Base-by-base conservation (phyloP, 495 filamentous ascomycete species). In the Astrocystis sublimbata region DNA sequence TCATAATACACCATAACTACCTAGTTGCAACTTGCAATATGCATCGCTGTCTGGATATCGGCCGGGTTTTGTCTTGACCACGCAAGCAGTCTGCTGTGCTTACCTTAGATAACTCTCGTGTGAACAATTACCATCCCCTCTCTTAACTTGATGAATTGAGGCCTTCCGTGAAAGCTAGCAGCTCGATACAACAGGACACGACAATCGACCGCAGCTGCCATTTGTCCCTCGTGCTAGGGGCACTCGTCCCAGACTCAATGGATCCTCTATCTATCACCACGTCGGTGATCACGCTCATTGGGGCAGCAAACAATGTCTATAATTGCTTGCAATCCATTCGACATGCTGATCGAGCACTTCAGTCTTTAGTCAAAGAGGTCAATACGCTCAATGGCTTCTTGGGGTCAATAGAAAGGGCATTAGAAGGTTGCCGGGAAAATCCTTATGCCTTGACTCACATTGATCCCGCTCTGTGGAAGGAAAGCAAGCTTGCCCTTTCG, bases 231-330 rank as follows among this genome's bases (percentile, higher is more conserved):
- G n/a, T n/a, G n/a, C n/a, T 17, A 51, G 51, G 42, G 31, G 21
- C 17, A 61, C 12, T 3, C 24, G n/a, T 38, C 17, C 26, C 17
- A 45, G 12, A 19, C 24, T 23, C 60, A 54, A 66, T 66, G 64
- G 66, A 69, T 56, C 64, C 64, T 41, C 66, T 69, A 31, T 66
- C 63, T 28, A 65, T 66, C 35, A 61, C 63, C 24, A 58, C 63
- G 19, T 60, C 63, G 8, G 60, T 69, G 36, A 66, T 69, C 26
- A 56, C 66, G 8, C 31, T 69, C 21, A 5, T 69, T 42, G 55
- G 65, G 35, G 63, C 66, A 4, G 47, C 66, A 21, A 65, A 35
- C 12, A 63, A 58, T n/a, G 26, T 63, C 13, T 52, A 63, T 17
- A 57, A 26, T 26, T 26, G 41, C 26, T 31, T 63, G 28, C 52